A percentile compares a stretch with the other conserved stretches of the same genome.
Conservation (phyloP, 208 protist species). For the Acanthamoeba castellanii region DNA sequence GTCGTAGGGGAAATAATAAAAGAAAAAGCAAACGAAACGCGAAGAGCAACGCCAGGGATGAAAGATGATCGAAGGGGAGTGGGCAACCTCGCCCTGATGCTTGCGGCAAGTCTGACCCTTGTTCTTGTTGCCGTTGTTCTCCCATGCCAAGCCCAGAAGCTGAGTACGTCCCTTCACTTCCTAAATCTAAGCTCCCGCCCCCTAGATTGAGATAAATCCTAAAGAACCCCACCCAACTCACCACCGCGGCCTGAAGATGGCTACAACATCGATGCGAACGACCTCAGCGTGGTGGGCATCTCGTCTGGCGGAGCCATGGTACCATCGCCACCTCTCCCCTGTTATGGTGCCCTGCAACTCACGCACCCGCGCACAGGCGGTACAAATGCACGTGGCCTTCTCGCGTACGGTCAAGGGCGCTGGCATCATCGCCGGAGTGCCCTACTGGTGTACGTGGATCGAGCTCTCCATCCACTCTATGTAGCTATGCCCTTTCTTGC, state of each 20-base stretch:
- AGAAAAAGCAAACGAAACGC: background rate
- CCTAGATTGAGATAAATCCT: too few species aligned
- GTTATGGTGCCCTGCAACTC: background rate
- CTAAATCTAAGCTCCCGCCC: background rate
- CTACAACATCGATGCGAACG: background rate
- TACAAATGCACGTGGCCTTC: conserved; percentile 47
- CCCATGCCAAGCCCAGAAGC: background rate
- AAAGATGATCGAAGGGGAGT: background rate
- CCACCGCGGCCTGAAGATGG: background rate
- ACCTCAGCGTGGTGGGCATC: conserved; percentile 11
- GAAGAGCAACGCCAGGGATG: background rate
- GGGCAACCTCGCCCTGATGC: background rate
- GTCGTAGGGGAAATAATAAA: background rate
- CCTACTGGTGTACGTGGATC: conserved; percentile 26
- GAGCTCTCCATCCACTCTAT: background rate
- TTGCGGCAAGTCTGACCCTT: background rate
- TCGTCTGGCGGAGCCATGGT: conserved; percentile 54
- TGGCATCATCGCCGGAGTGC: conserved; percentile 53
- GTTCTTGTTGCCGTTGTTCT: background rate
- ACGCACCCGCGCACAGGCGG: background rate
- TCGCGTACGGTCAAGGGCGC: conserved; percentile 18
- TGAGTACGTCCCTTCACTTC: background rate
- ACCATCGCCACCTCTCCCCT: background rate
- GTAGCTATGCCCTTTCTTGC: background rate
- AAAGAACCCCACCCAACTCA: too few species aligned